Conservation (phyloP, 345 rosid genomes). For the Raphanus raphanistrum region DNA sequence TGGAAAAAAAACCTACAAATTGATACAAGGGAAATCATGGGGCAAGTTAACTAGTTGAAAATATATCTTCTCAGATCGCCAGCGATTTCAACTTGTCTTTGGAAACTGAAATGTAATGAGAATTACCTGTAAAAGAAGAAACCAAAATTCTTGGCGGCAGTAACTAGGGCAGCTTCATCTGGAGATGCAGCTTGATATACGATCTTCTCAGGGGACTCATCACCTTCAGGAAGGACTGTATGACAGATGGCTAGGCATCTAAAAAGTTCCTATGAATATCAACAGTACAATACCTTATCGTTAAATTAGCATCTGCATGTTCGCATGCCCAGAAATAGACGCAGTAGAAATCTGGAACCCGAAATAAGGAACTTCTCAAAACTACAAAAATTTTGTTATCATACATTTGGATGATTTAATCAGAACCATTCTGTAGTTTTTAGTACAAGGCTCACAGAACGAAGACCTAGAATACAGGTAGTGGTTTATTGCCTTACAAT, state of each 20-base stretch:
- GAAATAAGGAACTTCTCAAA: constrained; percentile 3
- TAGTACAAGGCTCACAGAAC: constrained; percentile 20
- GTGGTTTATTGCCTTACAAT: not conserved
- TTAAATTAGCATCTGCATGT: constrained; percentile 16
- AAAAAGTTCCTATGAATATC: constrained; percentile 76
- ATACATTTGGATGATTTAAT: not conserved
- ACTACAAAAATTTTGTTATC: not conserved
- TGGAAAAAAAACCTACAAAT: not conserved
- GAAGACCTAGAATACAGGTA: not conserved
- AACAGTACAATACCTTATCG: constrained; percentile 16
- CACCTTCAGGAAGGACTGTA: constrained; percentile 99
- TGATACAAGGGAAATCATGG: not conserved
- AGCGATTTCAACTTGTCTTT: constrained; percentile 6
- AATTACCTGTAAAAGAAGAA: constrained; percentile 89
- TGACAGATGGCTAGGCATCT: constrained; percentile 99
- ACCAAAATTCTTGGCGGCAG: constrained; percentile 97
- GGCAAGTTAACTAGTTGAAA: constrained; percentile 1
- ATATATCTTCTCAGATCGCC: constrained; percentile 4
- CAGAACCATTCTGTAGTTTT: constrained; percentile 1
- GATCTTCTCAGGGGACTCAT: constrained; percentile 88
- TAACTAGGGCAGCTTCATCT: constrained; percentile 98
- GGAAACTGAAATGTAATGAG: constrained; percentile 13
- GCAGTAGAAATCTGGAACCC: constrained; percentile 11
- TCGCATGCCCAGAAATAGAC: not conserved
- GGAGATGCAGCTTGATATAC: constrained; percentile 99